Percentiles rank a stretch among this genome's conserved stretches.
phyloP scores from a whole-genome alignment of 176 grass and related monocot genomes.

The Triticum dicoccoides region DNA sequence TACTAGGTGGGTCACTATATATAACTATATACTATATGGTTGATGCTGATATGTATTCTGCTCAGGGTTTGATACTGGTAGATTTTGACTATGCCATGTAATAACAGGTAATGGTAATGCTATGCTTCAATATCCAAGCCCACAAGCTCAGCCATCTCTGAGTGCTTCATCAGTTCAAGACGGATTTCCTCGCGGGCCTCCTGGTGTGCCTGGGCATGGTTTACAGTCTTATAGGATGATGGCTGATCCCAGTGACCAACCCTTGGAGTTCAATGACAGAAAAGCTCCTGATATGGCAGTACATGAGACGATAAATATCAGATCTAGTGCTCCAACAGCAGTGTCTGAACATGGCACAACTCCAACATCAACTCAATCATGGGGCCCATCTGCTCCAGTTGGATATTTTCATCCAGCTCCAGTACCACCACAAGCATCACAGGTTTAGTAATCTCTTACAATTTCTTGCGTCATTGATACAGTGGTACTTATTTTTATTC shows the following conservation, averaged over 20 bases:
- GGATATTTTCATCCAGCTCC: conserved; percentile 53
- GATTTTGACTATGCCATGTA: conserved; percentile 32
- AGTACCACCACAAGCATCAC: conserved; percentile 48
- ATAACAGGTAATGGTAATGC: conserved; percentile 47
- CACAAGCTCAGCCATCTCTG: conserved; percentile 39
- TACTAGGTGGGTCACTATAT: neutral
- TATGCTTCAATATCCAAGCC: conserved; percentile 48
- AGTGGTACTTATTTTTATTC: conserved; percentile 26
- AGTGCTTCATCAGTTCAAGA: conserved; percentile 57
- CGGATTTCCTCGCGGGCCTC: conserved; percentile 38
- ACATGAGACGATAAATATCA: conserved; percentile 44
- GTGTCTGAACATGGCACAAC: conserved; percentile 49
- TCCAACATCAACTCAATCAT: conserved; percentile 52
- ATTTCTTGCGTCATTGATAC: conserved; percentile 1
- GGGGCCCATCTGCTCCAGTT: conserved; percentile 55
- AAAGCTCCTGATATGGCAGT: conserved; percentile 48
- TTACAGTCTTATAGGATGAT: conserved; percentile 27
- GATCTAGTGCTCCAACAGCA: conserved; percentile 33
- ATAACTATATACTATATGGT: neutral
- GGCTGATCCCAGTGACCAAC: conserved; percentile 59
- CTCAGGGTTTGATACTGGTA: neutral
- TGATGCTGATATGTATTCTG: conserved; percentile 14
- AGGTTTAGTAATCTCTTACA: conserved; percentile 35
- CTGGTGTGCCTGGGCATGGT: conserved; percentile 39
- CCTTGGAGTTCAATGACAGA: conserved; percentile 58